A percentile compares a stretch with the other conserved stretches of the same genome.
These are phyloP conservation scores for Arthrobotrys entomopaga DNA, from an alignment of 2,329 filamentous ascomycete species.

Conservation along the genomic window DNA sequence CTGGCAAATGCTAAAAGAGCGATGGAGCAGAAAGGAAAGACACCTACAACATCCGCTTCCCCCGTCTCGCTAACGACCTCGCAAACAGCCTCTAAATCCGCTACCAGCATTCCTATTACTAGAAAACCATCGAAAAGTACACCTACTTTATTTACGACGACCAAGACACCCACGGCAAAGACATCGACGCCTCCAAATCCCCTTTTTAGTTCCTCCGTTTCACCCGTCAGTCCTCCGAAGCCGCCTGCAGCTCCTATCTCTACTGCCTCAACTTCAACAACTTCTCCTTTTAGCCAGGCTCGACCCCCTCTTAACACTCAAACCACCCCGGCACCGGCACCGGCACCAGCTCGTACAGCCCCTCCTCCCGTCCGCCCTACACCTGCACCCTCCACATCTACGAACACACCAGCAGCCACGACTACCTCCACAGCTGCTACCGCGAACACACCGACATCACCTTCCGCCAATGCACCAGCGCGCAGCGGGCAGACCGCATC, in stretches of 20 bases:
- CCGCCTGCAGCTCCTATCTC: background rate
- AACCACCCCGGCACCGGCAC: background rate
- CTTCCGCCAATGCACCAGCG: conserved; percentile 32
- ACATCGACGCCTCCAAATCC: background rate
- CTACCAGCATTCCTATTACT: background rate
- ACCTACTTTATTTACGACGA: background rate
- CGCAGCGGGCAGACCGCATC: conserved; percentile 32
- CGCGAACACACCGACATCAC: conserved; percentile 36
- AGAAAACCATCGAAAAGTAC: background rate
- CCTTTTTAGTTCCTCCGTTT: background rate
- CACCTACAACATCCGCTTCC: conserved; percentile 8
- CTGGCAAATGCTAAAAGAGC: conserved; percentile 47
- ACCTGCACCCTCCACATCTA: conserved; percentile 5
- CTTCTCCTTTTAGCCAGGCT: background rate
- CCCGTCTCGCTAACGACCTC: background rate
- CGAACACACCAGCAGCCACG: conserved; percentile 11
- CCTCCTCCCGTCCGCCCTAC: conserved; percentile 12
- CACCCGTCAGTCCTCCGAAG: conserved; percentile 1
- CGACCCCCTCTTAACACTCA: no score
- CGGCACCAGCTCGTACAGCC: conserved; percentile 1
- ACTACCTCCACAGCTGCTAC: conserved; percentile 1
- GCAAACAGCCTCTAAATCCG: background rate
- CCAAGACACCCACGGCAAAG: background rate
- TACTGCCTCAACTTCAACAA: background rate
- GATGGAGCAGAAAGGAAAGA: conserved; percentile 8